Conservation (phyloP, 1,284 basidiomycete species). For the Lentinula novae-zelandiae region DNA sequence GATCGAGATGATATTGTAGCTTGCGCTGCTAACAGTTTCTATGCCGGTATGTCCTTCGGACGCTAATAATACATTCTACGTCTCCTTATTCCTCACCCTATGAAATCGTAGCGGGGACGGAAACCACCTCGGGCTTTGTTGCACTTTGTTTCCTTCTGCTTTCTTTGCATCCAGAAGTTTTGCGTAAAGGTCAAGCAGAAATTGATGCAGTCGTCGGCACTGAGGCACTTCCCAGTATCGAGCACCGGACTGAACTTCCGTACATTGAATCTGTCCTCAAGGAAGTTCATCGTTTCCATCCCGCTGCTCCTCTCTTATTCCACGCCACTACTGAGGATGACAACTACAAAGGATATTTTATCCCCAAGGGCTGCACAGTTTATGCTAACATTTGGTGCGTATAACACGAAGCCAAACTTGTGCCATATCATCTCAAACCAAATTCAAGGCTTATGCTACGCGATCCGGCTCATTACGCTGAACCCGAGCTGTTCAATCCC, state of each 20-base stretch:
- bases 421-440: not conserved
- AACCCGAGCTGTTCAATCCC: conserved; percentile 1
- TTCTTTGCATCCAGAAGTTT: conserved; percentile 1
- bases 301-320: conserved; percentile 1
- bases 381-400: conserved; percentile 4
- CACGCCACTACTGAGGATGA: conserved; percentile 3
- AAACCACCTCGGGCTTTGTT: not conserved
- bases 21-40: not conserved
- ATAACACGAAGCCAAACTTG: too few relatives aligned
- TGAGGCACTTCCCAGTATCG: conserved; percentile 1
- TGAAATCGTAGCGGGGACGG: not conserved
- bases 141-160: not conserved
- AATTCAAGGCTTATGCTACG: not conserved
- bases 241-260: not conserved
- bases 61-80: not conserved
- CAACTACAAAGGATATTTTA: conserved; percentile 4
- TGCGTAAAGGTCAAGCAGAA: not conserved
- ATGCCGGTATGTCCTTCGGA: not conserved
- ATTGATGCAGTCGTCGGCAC: conserved; percentile 5
- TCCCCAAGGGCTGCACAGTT: conserved; percentile 2
- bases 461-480: not conserved
- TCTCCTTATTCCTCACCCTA: not conserved
- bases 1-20: not conserved
- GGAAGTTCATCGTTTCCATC: conserved; percentile 5
- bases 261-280: conserved; percentile 5